phyloP scores from a whole-genome alignment of 2,329 filamentous ascomycete species.

The Bipolaris bicolor region DNA sequence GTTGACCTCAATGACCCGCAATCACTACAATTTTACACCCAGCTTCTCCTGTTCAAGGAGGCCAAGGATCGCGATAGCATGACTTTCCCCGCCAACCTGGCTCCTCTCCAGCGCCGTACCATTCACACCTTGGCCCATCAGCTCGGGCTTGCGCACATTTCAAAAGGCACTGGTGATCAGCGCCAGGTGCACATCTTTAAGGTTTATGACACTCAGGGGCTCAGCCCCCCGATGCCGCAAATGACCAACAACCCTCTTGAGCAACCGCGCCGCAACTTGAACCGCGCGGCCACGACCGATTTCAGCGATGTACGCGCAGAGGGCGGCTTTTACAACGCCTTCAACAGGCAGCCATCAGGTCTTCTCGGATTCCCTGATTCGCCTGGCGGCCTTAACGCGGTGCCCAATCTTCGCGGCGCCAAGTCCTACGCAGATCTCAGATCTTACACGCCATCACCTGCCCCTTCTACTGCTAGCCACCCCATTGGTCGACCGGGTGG shows the following conservation, averaged over 20 bases:
- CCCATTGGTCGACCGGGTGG: constrained; percentile 69
- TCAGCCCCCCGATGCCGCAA: constrained; percentile 67
- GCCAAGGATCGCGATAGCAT: constrained; percentile 78
- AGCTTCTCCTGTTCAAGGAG: constrained; percentile 87
- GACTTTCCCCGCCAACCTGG: constrained; percentile 80
- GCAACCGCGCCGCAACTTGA: constrained; percentile 81
- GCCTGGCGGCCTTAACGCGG: constrained; percentile 68
- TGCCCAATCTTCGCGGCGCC: constrained; percentile 82
- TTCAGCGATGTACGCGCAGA: constrained; percentile 83
- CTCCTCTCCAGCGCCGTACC: constrained; percentile 82
- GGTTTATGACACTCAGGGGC: constrained; percentile 62
- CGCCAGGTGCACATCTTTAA: constrained; percentile 91
- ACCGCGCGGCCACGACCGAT: constrained; percentile 95
- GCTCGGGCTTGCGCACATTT: constrained; percentile 89
- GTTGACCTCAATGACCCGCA: constrained; percentile 91
- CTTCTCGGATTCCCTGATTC: constrained; percentile 85
- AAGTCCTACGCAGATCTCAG: constrained; percentile 97
- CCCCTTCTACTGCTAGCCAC: constrained; percentile 87
- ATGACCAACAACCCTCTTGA: constrained; percentile 72
- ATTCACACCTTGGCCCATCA: constrained; percentile 95
- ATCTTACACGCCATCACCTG: constrained; percentile 93
- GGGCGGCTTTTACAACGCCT: constrained; percentile 74
- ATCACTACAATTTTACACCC: constrained; percentile 86
- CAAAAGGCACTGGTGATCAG: constrained; percentile 84
- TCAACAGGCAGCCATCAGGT: constrained; percentile 78